A percentile compares a stretch with the other conserved stretches of the same genome.
These are phyloP conservation scores for Phytophthora cryptogea DNA, from an alignment of 352 stramenopile species.

Conservation along the genomic window DNA sequence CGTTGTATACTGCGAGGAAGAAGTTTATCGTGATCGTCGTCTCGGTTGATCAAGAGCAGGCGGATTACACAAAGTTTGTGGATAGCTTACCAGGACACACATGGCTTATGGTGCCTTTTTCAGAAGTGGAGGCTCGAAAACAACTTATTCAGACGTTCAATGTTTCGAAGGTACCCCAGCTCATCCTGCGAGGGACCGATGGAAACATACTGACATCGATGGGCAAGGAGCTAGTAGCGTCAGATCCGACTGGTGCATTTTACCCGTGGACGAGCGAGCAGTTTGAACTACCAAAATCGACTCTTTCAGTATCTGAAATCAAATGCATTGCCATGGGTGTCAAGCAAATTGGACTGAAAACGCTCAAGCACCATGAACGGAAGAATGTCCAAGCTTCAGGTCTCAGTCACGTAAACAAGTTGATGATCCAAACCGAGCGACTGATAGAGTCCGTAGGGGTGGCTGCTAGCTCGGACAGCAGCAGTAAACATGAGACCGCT, in stretches of 20 bases:
- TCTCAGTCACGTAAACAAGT: slow-evolving; percentile 53
- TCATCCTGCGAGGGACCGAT: slow-evolving; percentile 64
- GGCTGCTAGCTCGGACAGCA: slow-evolving; percentile 19
- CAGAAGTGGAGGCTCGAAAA: slow-evolving; percentile 72
- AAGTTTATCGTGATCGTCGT: slow-evolving; percentile 79
- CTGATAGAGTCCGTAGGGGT: slow-evolving; percentile 47
- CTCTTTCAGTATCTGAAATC: slow-evolving; percentile 59
- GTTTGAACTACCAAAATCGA: slow-evolving; percentile 59
- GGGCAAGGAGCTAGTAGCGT: slow-evolving; percentile 67
- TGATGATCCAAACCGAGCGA: slow-evolving; percentile 54
- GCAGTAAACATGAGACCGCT: slow-evolving; percentile 23
- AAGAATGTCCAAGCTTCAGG: slow-evolving; percentile 44
- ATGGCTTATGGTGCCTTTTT: slow-evolving; percentile 79
- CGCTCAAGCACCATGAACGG: slow-evolving; percentile 55
- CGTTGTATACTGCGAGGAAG: slow-evolving; percentile 43
- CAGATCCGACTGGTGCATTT: slow-evolving; percentile 56
- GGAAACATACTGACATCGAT: slow-evolving; percentile 71
- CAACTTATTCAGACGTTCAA: slow-evolving; percentile 70
- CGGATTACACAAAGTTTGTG: slow-evolving; percentile 55
- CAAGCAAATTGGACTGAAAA: slow-evolving; percentile 81
- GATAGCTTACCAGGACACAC: slow-evolving; percentile 56
- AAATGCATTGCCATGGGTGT: slow-evolving; percentile 66
- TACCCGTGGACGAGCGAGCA: slow-evolving; percentile 68
- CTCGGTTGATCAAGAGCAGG: slow-evolving; percentile 69
- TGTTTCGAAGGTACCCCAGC: slow-evolving; percentile 55